Conservation (phyloP, 352 stramenopile species). For the Phytophthora cajani region DNA sequence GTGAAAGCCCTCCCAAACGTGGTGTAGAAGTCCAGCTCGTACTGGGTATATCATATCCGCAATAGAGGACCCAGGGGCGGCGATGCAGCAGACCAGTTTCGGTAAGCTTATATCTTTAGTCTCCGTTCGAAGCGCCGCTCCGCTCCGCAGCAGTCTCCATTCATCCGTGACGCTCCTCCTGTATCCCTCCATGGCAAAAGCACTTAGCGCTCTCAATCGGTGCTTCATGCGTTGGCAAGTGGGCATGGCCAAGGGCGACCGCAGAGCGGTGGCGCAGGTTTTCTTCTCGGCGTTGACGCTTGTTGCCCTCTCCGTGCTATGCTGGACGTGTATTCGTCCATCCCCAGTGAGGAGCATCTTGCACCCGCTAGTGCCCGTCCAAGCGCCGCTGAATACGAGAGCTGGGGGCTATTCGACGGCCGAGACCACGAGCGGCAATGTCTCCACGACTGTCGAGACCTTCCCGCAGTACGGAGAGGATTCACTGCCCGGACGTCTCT, state of each 20-base stretch:
- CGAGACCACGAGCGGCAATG: constrained; percentile 2
- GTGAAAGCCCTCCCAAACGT: too few relatives aligned
- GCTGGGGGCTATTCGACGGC: background rate
- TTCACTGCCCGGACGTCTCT: constrained; percentile 8
- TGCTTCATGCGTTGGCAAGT: constrained; percentile 14
- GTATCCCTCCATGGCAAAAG: background rate
- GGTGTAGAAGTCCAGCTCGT: too few relatives aligned
- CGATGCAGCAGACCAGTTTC: too few relatives aligned
- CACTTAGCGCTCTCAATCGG: background rate
- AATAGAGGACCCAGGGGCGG: too few relatives aligned
- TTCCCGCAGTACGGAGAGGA: constrained; percentile 19
- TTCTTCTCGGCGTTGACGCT: background rate
- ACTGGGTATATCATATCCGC: too few relatives aligned
- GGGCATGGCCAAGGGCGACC: constrained; percentile 7
- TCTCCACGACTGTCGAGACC: background rate
- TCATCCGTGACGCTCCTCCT: background rate
- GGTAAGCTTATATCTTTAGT: too few relatives aligned
- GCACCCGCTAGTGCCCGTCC: constrained; percentile 13
- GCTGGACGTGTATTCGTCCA: too few relatives aligned
- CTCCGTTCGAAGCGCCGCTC: too few relatives aligned
- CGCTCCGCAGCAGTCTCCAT: too few relatives aligned
- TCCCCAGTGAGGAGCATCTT: constrained; percentile 7
- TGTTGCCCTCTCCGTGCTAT: background rate
- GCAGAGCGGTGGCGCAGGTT: constrained; percentile 1
- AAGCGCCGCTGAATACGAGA: constrained; percentile 2